Conservation (phyloP, 257 asterid genomes). For the Primulina tabacum region DNA sequence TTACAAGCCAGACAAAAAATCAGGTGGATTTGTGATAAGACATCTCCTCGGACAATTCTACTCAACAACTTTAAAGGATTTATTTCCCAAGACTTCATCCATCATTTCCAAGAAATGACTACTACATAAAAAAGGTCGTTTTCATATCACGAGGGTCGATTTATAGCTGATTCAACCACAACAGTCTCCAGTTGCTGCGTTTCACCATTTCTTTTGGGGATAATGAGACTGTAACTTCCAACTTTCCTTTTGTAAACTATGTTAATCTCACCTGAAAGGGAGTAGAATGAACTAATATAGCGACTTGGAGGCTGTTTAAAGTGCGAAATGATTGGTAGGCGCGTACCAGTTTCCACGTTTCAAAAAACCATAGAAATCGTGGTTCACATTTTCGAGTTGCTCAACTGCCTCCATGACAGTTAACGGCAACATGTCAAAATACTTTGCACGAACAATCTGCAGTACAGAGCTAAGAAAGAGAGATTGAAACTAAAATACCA, state of each 20-base stretch:
- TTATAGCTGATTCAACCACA: conserved; percentile 37
- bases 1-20: not conserved
- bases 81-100: not conserved
- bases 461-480: conserved; percentile 1
- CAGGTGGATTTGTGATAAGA: not conserved
- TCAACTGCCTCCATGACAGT: conserved; percentile 80
- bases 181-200: conserved; percentile 48
- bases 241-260: conserved; percentile 67
- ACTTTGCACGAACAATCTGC: conserved; percentile 81
- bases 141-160: conserved; percentile 3
- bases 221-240: conserved; percentile 84
- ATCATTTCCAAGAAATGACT: not conserved
- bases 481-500: not conserved
- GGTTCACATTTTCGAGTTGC: conserved; percentile 88
- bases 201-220: conserved; percentile 62
- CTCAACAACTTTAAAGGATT: too few relatives aligned
- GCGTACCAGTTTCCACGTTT: conserved; percentile 77
- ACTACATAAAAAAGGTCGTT: not conserved
- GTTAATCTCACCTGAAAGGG: conserved; percentile 70
- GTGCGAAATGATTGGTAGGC: not conserved
- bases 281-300: not conserved
- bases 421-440: conserved; percentile 93
- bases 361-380: conserved; percentile 85
- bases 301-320: not conserved
- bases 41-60: not conserved